These are phyloP conservation scores for Stentor coeruleus DNA, from an alignment of 73 alveolate genomes.

Conservation along the genomic window DNA sequence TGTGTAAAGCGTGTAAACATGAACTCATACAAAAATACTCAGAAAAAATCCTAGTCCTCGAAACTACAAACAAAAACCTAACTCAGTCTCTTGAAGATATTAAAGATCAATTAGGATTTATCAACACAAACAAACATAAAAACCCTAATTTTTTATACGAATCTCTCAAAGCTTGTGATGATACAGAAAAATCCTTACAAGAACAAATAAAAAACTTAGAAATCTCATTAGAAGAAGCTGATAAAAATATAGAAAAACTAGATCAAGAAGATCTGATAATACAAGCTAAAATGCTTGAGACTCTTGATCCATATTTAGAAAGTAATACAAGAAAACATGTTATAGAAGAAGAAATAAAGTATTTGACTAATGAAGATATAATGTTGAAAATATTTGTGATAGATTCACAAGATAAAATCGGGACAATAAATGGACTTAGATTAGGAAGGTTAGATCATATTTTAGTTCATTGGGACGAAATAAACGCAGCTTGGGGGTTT, in stretches of 20 bases:
- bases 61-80: no score
- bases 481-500: constrained; percentile 55
- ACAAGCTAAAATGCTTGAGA: neutral
- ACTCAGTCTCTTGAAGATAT: neutral
- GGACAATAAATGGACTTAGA: constrained; percentile 59
- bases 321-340: neutral
- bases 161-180: no score
- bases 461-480: constrained; percentile 50
- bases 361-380: constrained; percentile 39
- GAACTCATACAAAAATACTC: no score
- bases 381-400: constrained; percentile 47
- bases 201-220: neutral
- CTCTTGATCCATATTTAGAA: neutral
- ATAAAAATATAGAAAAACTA: neutral
- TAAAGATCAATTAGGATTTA: neutral
- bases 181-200: neutral
- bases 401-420: constrained; percentile 43
- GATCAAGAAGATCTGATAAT: neutral
- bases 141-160: no score
- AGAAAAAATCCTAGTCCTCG: neutral
- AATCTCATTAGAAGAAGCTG: neutral
- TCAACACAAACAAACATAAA: neutral
- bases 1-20: neutral
- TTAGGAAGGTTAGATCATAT: constrained; percentile 44
- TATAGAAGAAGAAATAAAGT: constrained; percentile 27